Percentiles rank a stretch among this genome's conserved stretches.
phyloP scores from a whole-genome alignment of 179 eudicot species.

The Pouteria campechiana region DNA sequence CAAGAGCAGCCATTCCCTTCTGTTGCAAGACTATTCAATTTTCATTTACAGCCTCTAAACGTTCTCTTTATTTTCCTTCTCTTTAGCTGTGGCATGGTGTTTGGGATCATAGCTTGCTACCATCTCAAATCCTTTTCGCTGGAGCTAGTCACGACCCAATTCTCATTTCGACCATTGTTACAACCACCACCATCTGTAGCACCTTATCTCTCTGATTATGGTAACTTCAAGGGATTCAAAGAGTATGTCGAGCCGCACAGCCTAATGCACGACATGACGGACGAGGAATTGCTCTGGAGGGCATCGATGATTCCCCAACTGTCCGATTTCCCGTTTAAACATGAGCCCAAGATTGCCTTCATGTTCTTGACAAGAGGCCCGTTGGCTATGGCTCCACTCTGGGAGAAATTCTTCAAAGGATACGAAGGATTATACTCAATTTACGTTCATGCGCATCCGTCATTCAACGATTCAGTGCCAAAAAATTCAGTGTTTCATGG shows the following conservation, averaged over 20 bases:
- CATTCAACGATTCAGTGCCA: conserved; percentile 12
- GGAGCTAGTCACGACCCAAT: conserved; percentile 10
- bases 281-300: conserved; percentile 47
- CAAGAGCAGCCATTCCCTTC: background rate
- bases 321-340: conserved; percentile 1
- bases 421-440: conserved; percentile 36
- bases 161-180: conserved; percentile 5
- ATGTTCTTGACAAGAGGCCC: conserved; percentile 73
- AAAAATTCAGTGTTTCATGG: conserved; percentile 37
- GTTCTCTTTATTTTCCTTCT: conserved; percentile 17
- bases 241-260: background rate
- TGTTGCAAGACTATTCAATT: conserved; percentile 10
- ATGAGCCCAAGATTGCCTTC: conserved; percentile 47
- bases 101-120: conserved; percentile 22
- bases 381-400: conserved; percentile 48
- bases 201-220: background rate
- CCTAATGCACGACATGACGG: conserved; percentile 35
- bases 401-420: conserved; percentile 72
- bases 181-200: background rate
- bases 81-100: conserved; percentile 21
- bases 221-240: background rate
- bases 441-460: conserved; percentile 20
- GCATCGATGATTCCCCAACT: conserved; percentile 43
- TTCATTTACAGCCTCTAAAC: conserved; percentile 15
- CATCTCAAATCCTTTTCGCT: conserved; percentile 15